phyloP scores from a whole-genome alignment of 352 stramenopile species.

The Phytophthora pistaciae region DNA sequence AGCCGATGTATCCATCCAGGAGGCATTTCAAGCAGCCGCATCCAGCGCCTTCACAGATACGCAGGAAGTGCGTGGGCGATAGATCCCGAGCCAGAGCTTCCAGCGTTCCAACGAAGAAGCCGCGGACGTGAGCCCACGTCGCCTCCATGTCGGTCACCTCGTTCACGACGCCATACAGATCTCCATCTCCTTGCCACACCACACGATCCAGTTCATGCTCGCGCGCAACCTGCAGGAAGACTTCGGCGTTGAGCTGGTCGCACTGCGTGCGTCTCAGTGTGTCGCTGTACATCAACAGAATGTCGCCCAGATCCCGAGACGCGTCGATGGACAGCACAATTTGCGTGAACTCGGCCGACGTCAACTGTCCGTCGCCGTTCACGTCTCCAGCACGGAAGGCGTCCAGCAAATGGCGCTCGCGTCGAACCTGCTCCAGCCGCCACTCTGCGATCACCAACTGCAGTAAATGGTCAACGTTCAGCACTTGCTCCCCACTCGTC shows the following conservation, averaged over 20 bases:
- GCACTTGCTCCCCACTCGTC: conserved; percentile 27
- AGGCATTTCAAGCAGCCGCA: conserved; percentile 88
- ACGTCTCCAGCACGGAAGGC: conserved; percentile 83
- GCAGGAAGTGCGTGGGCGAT: conserved; percentile 58
- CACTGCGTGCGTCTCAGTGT: conserved; percentile 72
- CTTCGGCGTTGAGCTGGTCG: conserved; percentile 60
- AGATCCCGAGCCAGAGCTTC: conserved; percentile 68
- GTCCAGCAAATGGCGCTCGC: conserved; percentile 72
- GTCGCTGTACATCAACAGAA: conserved; percentile 87
- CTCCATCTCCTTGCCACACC: conserved; percentile 75
- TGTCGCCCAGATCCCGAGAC: conserved; percentile 65
- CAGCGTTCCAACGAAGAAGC: conserved; percentile 79
- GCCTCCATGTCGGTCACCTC: conserved; percentile 65
- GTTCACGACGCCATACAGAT: conserved; percentile 77
- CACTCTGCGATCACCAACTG: conserved; percentile 74
- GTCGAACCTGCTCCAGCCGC: conserved; percentile 71
- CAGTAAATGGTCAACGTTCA: conserved; percentile 84
- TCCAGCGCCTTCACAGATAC: conserved; percentile 72
- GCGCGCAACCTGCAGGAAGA: conserved; percentile 79
- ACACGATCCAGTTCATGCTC: conserved; percentile 79
- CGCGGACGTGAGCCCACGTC: conserved; percentile 63
- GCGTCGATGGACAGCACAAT: conserved; percentile 85
- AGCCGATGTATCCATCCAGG: conserved; percentile 82
- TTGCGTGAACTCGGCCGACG: conserved; percentile 79
- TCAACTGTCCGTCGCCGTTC: conserved; percentile 83